These are phyloP conservation scores for Alternaria burnsii DNA, from an alignment of 2,329 filamentous ascomycete genomes.

Conservation along the genomic window DNA sequence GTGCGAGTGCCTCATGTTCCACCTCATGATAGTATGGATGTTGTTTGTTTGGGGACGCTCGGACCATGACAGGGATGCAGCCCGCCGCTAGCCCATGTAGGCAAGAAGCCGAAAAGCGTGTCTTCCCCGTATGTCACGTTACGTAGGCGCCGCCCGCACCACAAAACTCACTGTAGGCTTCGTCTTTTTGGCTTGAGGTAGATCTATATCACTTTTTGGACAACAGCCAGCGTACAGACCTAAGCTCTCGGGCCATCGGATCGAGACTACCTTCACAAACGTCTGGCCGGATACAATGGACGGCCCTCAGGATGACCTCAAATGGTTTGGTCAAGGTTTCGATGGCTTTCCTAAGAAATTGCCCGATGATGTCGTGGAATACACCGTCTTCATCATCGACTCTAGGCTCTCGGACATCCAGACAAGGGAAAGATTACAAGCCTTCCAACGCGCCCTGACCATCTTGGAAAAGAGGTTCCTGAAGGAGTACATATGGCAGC, in stretches of 20 bases:
- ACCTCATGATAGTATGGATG: conserved; percentile 23
- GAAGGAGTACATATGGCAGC: conserved; percentile 95
- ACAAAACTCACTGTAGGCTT: neutral
- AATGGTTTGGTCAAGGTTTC: conserved; percentile 72
- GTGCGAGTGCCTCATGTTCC: conserved; percentile 13
- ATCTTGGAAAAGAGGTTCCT: conserved; percentile 71
- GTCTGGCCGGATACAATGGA: conserved; percentile 38
- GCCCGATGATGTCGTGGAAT: conserved; percentile 86
- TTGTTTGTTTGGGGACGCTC: conserved; percentile 30
- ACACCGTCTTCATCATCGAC: conserved; percentile 78
- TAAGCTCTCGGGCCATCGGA: neutral
- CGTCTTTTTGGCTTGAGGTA: neutral
- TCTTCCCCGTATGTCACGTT: conserved; percentile 26
- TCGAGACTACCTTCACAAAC: neutral
- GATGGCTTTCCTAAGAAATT: conserved; percentile 72
- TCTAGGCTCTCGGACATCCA: conserved; percentile 62
- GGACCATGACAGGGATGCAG: conserved; percentile 20
- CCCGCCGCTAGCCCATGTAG: conserved; percentile 18
- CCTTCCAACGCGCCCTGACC: conserved; percentile 73
- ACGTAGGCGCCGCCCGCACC: conserved; percentile 25
- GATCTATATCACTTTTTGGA: neutral
- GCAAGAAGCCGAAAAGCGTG: conserved; percentile 25
- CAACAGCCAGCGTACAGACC: neutral
- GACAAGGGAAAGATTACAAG: conserved; percentile 71
- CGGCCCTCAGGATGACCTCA: conserved; percentile 62